Percentiles rank a stretch among this genome's conserved stretches.
These are phyloP conservation scores for Phyllosticta citrichinensis DNA, from an alignment of 2,329 filamentous ascomycete species.

Conservation along the genomic window DNA sequence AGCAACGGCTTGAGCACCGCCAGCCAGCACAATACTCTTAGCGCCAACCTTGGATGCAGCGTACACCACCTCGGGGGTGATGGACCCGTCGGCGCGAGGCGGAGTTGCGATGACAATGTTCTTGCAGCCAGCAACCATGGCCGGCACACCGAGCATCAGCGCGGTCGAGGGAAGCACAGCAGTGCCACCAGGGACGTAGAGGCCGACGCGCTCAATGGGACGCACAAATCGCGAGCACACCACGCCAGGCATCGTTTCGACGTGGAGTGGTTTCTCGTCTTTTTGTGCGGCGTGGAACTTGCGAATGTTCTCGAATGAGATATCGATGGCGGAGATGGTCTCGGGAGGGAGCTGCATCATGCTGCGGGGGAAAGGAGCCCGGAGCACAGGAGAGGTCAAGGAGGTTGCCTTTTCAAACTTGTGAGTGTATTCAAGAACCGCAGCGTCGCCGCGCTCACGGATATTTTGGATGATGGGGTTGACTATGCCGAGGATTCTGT, in stretches of 20 bases:
- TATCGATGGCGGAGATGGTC: slow-evolving; percentile 84
- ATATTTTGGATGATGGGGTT: slow-evolving; percentile 87
- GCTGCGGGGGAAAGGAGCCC: slow-evolving; percentile 73
- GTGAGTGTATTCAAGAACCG: slow-evolving; percentile 86
- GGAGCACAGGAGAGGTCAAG: slow-evolving; percentile 77
- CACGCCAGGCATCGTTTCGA: slow-evolving; percentile 97
- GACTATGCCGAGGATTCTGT: slow-evolving; percentile 84
- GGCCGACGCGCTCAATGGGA: slow-evolving; percentile 88
- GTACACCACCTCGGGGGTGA: slow-evolving; percentile 96
- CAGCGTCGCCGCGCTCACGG: slow-evolving; percentile 72
- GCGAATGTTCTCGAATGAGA: slow-evolving; percentile 87
- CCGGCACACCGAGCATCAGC: slow-evolving; percentile 94
- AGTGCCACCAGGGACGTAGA: slow-evolving; percentile 93
- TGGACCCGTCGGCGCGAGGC: slow-evolving; percentile 75
- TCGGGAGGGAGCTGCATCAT: slow-evolving; percentile 79
- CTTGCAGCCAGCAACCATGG: slow-evolving; percentile 93
- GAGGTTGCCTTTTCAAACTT: slow-evolving; percentile 96
- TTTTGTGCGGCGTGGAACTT: slow-evolving; percentile 90
- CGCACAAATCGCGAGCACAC: slow-evolving; percentile 86
- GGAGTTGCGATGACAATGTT: slow-evolving; percentile 91
- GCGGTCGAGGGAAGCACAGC: slow-evolving; percentile 95
- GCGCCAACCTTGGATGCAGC: slow-evolving; percentile 94
- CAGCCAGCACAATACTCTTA: slow-evolving; percentile 89
- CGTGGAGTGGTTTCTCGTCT: slow-evolving; percentile 67
- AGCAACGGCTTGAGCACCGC: slow-evolving; percentile 89